phyloP scores from a whole-genome alignment of 495 filamentous ascomycete genomes.

The Penicillium bovifimosum region DNA sequence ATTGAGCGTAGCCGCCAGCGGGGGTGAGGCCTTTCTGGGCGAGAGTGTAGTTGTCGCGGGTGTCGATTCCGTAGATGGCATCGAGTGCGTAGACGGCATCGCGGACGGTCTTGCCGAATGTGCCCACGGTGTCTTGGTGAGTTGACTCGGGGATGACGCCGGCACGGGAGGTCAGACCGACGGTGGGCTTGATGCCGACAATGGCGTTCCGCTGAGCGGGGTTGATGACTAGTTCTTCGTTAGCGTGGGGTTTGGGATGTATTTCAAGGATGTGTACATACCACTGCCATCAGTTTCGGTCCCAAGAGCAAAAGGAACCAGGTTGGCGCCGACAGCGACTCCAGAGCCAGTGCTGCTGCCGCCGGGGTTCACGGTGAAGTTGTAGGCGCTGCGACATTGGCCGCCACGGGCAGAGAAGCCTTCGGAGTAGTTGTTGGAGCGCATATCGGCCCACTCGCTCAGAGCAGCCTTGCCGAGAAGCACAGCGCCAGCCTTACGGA shows the following conservation, averaged over 20 bases:
- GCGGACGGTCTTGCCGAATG: slow-evolving; percentile 58
- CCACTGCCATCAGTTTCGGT: slow-evolving; percentile 69
- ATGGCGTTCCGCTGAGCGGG: slow-evolving; percentile 53
- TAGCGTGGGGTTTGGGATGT: background rate
- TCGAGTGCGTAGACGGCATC: slow-evolving; percentile 64
- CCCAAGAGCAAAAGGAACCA: slow-evolving; percentile 58
- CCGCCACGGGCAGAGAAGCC: slow-evolving; percentile 64
- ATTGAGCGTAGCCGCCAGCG: slow-evolving; percentile 48
- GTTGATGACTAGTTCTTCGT: slow-evolving; percentile 48
- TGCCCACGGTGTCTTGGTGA: slow-evolving; percentile 64
- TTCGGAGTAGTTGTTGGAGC: slow-evolving; percentile 64
- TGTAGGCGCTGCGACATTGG: slow-evolving; percentile 61
- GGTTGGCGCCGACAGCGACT: slow-evolving; percentile 56
- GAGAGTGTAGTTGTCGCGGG: slow-evolving; percentile 53
- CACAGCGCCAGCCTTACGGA: slow-evolving; percentile 61
- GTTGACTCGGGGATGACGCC: slow-evolving; percentile 60
- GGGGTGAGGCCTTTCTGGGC: slow-evolving; percentile 52
- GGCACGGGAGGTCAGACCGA: slow-evolving; percentile 57
- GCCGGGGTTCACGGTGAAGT: slow-evolving; percentile 63
- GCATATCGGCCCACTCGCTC: slow-evolving; percentile 71
- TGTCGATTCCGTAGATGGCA: slow-evolving; percentile 58
- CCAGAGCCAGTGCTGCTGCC: slow-evolving; percentile 61
- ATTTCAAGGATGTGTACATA: background rate
- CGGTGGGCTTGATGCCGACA: slow-evolving; percentile 63
- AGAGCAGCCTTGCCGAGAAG: slow-evolving; percentile 65